Evolutionary conservation across 2,329 filamentous ascomycete genomes (phyloP), one percentile per base, ranked within the genome.

Genomic region (Phialophora verrucosa): DNA sequence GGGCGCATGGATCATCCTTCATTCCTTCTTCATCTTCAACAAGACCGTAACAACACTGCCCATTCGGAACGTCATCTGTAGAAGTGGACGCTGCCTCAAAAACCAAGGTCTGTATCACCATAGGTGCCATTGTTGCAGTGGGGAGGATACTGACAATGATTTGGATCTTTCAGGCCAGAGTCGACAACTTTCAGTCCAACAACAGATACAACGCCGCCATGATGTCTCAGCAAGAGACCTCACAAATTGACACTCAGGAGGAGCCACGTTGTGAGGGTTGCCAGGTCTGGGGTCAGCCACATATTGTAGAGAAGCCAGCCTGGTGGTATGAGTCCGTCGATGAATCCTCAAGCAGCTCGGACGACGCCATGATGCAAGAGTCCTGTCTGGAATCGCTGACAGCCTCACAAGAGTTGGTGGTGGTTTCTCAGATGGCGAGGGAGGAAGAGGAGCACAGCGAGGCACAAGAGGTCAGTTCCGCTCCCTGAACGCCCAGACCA

Each of bases 401-500:
- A 23, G 7, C 11, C 3, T 51, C 25, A 23, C 6, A 51, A 51
- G 49, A 51, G 2, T 51, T 12, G 17, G 2, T n/a, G 25, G n/a
- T 55, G 53, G 25, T 35, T 14, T 55, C 53, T 35, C 53, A 55
- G 53, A 55, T 55, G 25, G 27, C 17, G 12, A n/a, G 29, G 27
- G 53, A 55, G n/a, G 53, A 55, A n/a, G 53, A 31, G 29, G 53
- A 55, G 29, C 25, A 55, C 17, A 51, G 49, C 17, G 49, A 51
- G 14, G 27, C 8, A 12, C 7, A 27, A 25, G 20, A 44, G 32
- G 55, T 58, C 3, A 42, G 55, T 25, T 20, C n/a, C 10, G 27
- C 11, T 17, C 29, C 29, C 35, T 31, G n/a, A 23, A 29, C 55
- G 20, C 23, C 8, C 29, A 4, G 53, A 20, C 53, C 53, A 55